Evolutionary conservation across 2,329 filamentous ascomycete genomes (phyloP).

Genomic region (Paecilomyces sp.): DNA sequence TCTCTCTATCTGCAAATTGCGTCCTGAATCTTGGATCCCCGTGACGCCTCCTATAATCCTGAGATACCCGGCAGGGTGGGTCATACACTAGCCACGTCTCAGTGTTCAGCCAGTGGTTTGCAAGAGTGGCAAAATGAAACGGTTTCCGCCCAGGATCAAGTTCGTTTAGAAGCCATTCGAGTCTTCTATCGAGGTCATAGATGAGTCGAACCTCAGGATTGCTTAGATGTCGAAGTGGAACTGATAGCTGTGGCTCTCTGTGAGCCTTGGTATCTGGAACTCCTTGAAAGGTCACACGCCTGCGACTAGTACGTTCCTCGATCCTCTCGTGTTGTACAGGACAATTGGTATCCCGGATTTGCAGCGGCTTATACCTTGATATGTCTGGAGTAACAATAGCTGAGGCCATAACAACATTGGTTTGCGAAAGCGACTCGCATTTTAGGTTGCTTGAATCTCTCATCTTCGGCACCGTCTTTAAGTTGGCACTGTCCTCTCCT

Average conservation of each 20-base stretch:
- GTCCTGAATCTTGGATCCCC: slow-evolving; percentile 31
- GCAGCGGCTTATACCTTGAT: neutral
- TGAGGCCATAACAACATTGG: neutral
- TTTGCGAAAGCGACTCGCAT: neutral
- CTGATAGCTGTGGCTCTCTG: neutral
- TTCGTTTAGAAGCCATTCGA: slow-evolving; percentile 32
- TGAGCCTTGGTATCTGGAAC: neutral
- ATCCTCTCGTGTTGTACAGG: neutral
- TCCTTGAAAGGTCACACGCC: neutral
- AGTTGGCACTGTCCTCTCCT: neutral
- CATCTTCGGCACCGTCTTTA: neutral
- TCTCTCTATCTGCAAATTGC: slow-evolving; percentile 16
- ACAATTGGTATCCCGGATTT: neutral
- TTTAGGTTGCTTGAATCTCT: neutral
- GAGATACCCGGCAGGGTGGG: slow-evolving; percentile 28
- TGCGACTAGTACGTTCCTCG: neutral
- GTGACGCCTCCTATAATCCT: slow-evolving; percentile 19
- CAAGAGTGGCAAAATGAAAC: slow-evolving; percentile 32
- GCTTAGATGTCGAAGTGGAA: slow-evolving; percentile 13
- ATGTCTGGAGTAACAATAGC: neutral
- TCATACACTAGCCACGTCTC: slow-evolving; percentile 34
- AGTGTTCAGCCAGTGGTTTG: slow-evolving; percentile 37
- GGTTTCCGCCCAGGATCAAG: slow-evolving; percentile 31
- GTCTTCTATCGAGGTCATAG: slow-evolving; percentile 26
- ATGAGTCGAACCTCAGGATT: slow-evolving; percentile 31